A percentile compares a stretch with the other conserved stretches of the same genome.
Evolutionary conservation across 2,329 filamentous ascomycete genomes (phyloP).

Genomic region (Blastomyces parvus): DNA sequence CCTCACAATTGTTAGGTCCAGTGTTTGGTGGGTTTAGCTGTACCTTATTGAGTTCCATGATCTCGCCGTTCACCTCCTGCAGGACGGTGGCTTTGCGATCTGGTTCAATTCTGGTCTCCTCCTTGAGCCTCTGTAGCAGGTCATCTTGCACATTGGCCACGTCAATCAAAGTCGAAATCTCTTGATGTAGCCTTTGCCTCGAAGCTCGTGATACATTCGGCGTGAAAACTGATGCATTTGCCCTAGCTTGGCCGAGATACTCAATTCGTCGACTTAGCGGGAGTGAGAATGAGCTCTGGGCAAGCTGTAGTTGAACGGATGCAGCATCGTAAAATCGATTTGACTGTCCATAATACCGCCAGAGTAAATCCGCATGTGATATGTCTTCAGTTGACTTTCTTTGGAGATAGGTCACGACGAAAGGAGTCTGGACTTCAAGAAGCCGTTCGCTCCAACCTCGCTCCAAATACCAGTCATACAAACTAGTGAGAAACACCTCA

Average conservation of each 20-base stretch:
- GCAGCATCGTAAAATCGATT: constrained; percentile 79
- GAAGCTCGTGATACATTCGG: constrained; percentile 66
- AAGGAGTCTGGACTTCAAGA: constrained; percentile 71
- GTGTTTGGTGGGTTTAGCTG: constrained; percentile 29
- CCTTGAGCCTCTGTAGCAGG: constrained; percentile 64
- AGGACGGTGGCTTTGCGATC: constrained; percentile 57
- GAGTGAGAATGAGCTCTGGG: constrained; percentile 70
- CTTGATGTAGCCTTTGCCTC: constrained; percentile 75
- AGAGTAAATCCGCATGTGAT: constrained; percentile 79
- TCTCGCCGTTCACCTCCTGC: constrained; percentile 62
- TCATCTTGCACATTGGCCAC: constrained; percentile 94
- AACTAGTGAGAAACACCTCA: constrained; percentile 85
- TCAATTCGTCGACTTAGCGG: constrained; percentile 78
- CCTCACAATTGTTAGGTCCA: background rate
- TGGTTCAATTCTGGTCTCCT: constrained; percentile 58
- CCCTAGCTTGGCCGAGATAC: constrained; percentile 81
- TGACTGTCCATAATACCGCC: constrained; percentile 81
- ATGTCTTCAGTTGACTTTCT: constrained; percentile 63
- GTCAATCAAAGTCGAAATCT: constrained; percentile 77
- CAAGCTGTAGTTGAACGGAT: constrained; percentile 71
- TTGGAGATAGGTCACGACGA: constrained; percentile 77
- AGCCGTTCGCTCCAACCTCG: constrained; percentile 79
- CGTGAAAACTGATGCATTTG: constrained; percentile 78
- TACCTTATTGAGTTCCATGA: constrained; percentile 67
- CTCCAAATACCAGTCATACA: constrained; percentile 96